A percentile compares a stretch with the other conserved stretches of the same genome.
Conservation (phyloP, 2,329 filamentous ascomycete genomes). For the Colletotrichum viniferum region DNA sequence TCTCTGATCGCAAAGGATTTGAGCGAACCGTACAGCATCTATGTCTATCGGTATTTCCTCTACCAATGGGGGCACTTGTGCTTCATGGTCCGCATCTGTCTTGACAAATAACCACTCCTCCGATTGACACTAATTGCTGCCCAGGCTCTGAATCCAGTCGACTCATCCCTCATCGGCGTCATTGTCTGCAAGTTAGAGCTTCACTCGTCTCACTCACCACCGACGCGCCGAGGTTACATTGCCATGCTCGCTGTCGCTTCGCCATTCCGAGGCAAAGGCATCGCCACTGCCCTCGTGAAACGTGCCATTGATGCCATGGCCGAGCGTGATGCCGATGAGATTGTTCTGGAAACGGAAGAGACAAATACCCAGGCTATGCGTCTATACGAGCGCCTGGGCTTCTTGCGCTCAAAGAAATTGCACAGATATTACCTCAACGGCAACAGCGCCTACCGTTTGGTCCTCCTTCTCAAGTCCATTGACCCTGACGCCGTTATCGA, state of each 20-base stretch:
- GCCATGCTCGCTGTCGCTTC: slow-evolving; percentile 96
- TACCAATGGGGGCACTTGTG: slow-evolving; percentile 99
- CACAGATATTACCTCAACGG: slow-evolving; percentile 97
- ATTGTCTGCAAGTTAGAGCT: slow-evolving; percentile 94
- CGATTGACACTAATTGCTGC: not conserved
- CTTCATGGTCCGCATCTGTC: slow-evolving; percentile 71
- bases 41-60: slow-evolving; percentile 97
- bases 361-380: slow-evolving; percentile 89
- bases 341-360: slow-evolving; percentile 95
- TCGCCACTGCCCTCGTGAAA: slow-evolving; percentile 87
- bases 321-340: slow-evolving; percentile 82
- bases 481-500: slow-evolving; percentile 44
- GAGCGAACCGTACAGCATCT: slow-evolving; percentile 98
- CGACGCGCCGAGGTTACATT: slow-evolving; percentile 86
- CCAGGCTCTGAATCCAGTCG: slow-evolving; percentile 64
- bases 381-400: slow-evolving; percentile 91
- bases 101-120: not conserved
- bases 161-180: slow-evolving; percentile 78
- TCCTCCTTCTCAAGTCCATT: slow-evolving; percentile 73
- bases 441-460: slow-evolving; percentile 88
- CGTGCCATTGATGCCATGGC: slow-evolving; percentile 93
- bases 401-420: slow-evolving; percentile 88
- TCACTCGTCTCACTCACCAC: slow-evolving; percentile 79
- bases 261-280: slow-evolving; percentile 79
- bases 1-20: slow-evolving; percentile 94